A percentile compares a stretch with the other conserved stretches of the same genome.
phyloP scores from a whole-genome alignment of 2,329 filamentous ascomycete genomes.

The Aureobasidium vineae region DNA sequence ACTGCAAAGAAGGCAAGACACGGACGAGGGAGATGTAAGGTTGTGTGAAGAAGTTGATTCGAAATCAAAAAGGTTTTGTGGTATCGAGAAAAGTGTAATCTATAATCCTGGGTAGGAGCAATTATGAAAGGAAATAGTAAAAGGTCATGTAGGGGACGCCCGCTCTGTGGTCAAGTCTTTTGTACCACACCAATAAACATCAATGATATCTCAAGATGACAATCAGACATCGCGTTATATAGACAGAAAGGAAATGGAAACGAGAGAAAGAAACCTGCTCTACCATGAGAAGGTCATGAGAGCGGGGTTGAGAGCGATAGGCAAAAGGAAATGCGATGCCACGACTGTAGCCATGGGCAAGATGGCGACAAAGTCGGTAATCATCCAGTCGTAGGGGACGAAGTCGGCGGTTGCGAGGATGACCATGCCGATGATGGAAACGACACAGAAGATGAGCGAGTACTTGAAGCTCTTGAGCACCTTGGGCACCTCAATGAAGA shows the following conservation, averaged over 20 bases:
- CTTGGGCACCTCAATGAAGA: constrained; percentile 79
- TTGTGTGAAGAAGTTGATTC: background rate
- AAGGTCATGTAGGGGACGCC: background rate
- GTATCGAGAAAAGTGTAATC: constrained; percentile 13
- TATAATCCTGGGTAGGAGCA: background rate
- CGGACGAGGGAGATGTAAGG: background rate
- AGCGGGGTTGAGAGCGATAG: constrained; percentile 72
- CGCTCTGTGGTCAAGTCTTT: constrained; percentile 1
- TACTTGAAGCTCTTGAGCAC: constrained; percentile 78
- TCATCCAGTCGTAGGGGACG: constrained; percentile 58
- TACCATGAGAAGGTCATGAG: constrained; percentile 79
- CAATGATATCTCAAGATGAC: constrained; percentile 14
- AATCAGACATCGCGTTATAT: background rate
- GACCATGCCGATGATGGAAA: constrained; percentile 62
- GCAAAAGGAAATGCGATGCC: constrained; percentile 66
- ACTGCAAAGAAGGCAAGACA: background rate
- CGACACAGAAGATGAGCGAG: constrained; percentile 61
- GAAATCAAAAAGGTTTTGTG: background rate
- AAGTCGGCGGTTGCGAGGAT: constrained; percentile 63
- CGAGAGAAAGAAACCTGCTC: background rate
- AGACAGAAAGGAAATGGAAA: constrained; percentile 2
- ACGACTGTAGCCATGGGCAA: constrained; percentile 72
- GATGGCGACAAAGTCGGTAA: constrained; percentile 60
- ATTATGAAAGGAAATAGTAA: background rate
- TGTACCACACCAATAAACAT: background rate